Conservation (phyloP, 2,329 filamentous ascomycete species). For the Colletotrichum siamense region DNA sequence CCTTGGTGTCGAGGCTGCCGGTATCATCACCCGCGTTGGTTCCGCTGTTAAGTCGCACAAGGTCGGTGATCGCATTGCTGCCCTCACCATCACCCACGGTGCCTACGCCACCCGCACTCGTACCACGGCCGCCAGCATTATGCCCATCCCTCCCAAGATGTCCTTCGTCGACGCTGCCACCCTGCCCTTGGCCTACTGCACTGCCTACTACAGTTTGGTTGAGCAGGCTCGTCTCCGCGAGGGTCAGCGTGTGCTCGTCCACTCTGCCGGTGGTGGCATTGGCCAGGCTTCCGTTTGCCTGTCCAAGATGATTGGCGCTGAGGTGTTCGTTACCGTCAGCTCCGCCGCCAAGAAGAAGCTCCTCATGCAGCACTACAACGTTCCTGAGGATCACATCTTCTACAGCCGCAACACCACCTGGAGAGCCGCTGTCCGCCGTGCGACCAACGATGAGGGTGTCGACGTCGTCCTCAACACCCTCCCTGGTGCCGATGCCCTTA, state of each 20-base stretch:
- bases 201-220: slow-evolving; percentile 41
- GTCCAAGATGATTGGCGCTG: slow-evolving; percentile 33
- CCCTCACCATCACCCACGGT: slow-evolving; percentile 23
- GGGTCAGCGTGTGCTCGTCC: slow-evolving; percentile 40
- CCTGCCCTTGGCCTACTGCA: slow-evolving; percentile 31
- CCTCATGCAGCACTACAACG: slow-evolving; percentile 30
- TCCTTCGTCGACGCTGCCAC: slow-evolving; percentile 42
- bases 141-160: slow-evolving; percentile 42
- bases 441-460: slow-evolving; percentile 36
- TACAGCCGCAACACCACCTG: slow-evolving; percentile 35
- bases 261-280: slow-evolving; percentile 40
- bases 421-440: slow-evolving; percentile 29
- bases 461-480: slow-evolving; percentile 47
- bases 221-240: slow-evolving; percentile 30
- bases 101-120: slow-evolving; percentile 28
- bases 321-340: slow-evolving; percentile 36
- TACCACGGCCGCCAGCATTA: slow-evolving; percentile 24
- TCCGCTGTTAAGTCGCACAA: slow-evolving; percentile 30
- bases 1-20: slow-evolving; percentile 37
- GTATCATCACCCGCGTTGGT: slow-evolving; percentile 37
- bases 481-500: slow-evolving; percentile 45
- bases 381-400: slow-evolving; percentile 32
- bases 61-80: slow-evolving; percentile 33
- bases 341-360: slow-evolving; percentile 34
- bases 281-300: slow-evolving; percentile 42